A percentile compares a stretch with the other conserved stretches of the same genome.
Evolutionary conservation across 768 basidiomycete species (phyloP).

Genomic region (Russula compacta): DNA sequence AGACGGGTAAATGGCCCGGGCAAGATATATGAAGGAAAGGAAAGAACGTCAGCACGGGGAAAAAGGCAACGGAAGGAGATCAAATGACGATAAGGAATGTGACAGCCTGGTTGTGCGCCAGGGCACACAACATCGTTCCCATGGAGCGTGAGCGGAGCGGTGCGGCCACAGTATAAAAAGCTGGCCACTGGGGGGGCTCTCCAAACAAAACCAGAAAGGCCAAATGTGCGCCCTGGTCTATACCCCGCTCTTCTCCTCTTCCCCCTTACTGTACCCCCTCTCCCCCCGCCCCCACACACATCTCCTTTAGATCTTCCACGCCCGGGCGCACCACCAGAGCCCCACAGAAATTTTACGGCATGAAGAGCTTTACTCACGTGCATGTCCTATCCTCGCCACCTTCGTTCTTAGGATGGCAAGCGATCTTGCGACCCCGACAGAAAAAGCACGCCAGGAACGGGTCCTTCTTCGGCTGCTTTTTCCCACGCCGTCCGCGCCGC

Average conservation of each 20-base stretch:
- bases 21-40: not conserved
- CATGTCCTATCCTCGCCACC: slow-evolving; percentile 27
- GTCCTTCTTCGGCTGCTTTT: slow-evolving; percentile 28
- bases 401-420: slow-evolving; percentile 29
- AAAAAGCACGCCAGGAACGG: slow-evolving; percentile 33
- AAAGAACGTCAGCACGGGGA: not conserved
- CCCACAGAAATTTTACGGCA: not conserved
- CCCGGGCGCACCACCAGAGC: not conserved
- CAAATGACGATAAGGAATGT: slow-evolving; percentile 1
- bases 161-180: slow-evolving; percentile 2
- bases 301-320: not conserved
- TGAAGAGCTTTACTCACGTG: slow-evolving; percentile 25
- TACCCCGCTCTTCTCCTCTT: not conserved
- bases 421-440: slow-evolving; percentile 34
- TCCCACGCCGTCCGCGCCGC: slow-evolving; percentile 23
- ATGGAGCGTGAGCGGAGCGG: not conserved
- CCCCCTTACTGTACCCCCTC: too few species aligned
- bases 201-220: too few species aligned
- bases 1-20: not conserved
- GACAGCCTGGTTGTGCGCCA: not conserved
- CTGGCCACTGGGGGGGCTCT: not conserved
- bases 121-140: slow-evolving; percentile 1
- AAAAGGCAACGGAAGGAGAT: not conserved
- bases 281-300: not conserved
- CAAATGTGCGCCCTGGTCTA: not conserved